Evolutionary conservation across 1,139 yeast species (phyloP).

Genomic region (Taphrina pruni): DNA sequence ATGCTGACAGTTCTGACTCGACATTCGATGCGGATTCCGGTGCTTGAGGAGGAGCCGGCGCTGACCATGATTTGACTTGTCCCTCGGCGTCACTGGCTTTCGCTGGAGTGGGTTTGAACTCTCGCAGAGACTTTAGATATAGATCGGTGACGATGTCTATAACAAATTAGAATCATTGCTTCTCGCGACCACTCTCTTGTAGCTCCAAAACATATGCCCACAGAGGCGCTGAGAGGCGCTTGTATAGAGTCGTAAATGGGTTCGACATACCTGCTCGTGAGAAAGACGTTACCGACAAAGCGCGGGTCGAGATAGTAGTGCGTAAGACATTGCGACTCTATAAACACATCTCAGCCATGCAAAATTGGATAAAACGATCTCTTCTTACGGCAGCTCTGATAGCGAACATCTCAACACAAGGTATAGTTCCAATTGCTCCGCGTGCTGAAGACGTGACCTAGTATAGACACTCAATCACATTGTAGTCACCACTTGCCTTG

Average conservation of each 20-base stretch:
- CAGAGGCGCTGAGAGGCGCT: too few relatives aligned
- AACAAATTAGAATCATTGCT: constrained; percentile 31
- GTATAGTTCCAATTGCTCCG: too few relatives aligned
- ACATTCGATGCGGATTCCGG: constrained; percentile 74
- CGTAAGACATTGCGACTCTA: constrained; percentile 33
- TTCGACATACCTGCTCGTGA: constrained; percentile 35
- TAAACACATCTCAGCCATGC: neutral
- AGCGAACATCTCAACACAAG: constrained; percentile 3
- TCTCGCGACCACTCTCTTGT: too few relatives aligned
- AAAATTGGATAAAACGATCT: neutral
- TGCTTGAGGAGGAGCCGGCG: constrained; percentile 74
- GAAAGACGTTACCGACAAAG: constrained; percentile 25
- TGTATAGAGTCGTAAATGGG: too few relatives aligned
- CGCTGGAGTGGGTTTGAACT: constrained; percentile 81
- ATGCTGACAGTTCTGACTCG: constrained; percentile 76
- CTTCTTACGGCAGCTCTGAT: constrained; percentile 29
- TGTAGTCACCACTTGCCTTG: neutral
- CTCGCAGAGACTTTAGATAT: constrained; percentile 83
- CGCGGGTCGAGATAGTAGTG: constrained; percentile 22
- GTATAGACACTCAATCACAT: too few relatives aligned
- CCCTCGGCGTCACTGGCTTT: constrained; percentile 76
- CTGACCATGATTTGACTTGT: constrained; percentile 61
- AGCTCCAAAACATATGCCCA: too few relatives aligned
- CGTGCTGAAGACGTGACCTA: too few relatives aligned
- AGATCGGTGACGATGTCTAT: constrained; percentile 77